These are phyloP conservation scores for Phyllosticta ampelicida DNA, from an alignment of 2,329 filamentous ascomycete genomes.

Conservation along the genomic window DNA sequence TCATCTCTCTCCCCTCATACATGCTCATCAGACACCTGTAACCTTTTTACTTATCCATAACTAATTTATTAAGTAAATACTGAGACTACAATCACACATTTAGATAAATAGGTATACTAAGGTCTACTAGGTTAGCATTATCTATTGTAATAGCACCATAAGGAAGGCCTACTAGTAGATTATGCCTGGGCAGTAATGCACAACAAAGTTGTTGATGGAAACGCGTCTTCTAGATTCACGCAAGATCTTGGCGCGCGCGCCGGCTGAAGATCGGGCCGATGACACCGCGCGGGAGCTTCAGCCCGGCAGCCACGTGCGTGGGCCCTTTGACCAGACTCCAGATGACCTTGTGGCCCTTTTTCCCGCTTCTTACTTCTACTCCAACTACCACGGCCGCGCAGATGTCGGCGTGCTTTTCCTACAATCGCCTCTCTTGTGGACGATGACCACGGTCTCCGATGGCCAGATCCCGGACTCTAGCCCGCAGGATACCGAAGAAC, in stretches of 20 bases:
- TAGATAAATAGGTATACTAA: no score
- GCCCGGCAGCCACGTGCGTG: constrained; percentile 1
- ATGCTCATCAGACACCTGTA: no score
- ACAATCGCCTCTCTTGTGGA: constrained; percentile 19
- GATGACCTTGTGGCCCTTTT: constrained; percentile 4
- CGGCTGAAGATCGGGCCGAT: constrained; percentile 4
- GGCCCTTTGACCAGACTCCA: not conserved
- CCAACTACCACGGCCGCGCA: not conserved
- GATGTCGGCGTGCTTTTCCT: constrained; percentile 3
- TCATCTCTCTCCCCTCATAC: no score
- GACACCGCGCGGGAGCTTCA: constrained; percentile 1
- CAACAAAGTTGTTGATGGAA: no score
- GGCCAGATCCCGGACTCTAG: constrained; percentile 10
- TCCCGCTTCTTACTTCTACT: not conserved
- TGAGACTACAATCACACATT: no score
- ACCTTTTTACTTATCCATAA: no score
- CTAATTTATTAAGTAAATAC: no score
- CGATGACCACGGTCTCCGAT: constrained; percentile 28
- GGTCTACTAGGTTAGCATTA: no score
- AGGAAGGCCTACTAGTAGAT: no score
- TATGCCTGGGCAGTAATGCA: no score
- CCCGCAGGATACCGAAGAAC: not conserved
- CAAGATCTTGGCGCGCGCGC: constrained; percentile 7
- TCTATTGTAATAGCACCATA: no score
- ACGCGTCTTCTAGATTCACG: constrained; percentile 9